Base-by-base conservation (phyloP, 805 yeast species). In the Candida taoyuanica region DNA sequence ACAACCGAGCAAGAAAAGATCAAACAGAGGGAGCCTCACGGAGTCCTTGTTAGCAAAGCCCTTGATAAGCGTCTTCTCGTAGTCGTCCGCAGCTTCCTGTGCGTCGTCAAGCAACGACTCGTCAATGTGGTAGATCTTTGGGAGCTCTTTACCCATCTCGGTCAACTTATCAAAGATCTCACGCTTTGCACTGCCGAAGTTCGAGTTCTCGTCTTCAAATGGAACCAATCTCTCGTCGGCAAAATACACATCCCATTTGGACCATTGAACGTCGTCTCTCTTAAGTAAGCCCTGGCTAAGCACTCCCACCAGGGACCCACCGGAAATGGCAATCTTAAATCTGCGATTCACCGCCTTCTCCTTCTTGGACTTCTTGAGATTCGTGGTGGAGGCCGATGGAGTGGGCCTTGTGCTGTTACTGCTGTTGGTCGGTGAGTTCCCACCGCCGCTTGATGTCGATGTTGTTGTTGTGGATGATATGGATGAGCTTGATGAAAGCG, bases 161-260 rank as follows among this genome's bases (percentile, higher is more conserved):
- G 36, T 72, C 23, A 87, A 72, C 39, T 64, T 64, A 64, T 87
- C 96, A 46, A 91, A 81, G 30, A 93, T 73, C 45, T 83, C 80
- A 36, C 91, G 66, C 58, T 87, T 86, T 35, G 93, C 87, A 43
- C 75, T 77, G n/a, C 97, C 97, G 53, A 81, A 91, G 60, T 91
- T 91, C 39, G 94, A 82, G 53, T 87, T 91, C 7, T 75, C 75
- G 19, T 85, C 77, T 35, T 76, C 82, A 48, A 87, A 85, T 30
- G 96, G 93, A 29, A 91, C 98, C 47, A 91, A 70, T 60, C 98
- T 76, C 67, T 91, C 98, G 63, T 91, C 98, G 5, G 96, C 96
- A 65, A 91, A 89, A 62, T 87, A 91, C 34, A 91, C 76, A 60
- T 91, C 97, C 98, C 98, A 91, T 57, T 79, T 81, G 32, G 77